Evolutionary conservation across 106 monocot species (phyloP).

Genomic region (Alisma plantagoaquatica): DNA sequence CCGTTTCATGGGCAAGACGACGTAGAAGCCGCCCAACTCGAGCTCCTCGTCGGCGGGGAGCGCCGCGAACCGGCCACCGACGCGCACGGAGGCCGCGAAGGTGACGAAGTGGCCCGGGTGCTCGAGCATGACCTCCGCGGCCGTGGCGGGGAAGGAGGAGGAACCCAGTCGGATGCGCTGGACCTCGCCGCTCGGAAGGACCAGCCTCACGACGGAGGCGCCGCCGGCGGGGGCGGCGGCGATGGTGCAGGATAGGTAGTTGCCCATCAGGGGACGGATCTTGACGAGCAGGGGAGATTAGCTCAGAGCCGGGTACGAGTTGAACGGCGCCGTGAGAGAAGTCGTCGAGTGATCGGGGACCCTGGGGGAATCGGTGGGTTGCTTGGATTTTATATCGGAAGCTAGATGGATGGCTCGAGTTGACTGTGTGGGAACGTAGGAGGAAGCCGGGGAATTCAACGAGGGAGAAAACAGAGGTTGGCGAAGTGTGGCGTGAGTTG

Average conservation of each 20-base stretch:
- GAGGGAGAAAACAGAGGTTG: too few relatives aligned
- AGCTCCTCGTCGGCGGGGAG: constrained; percentile 1
- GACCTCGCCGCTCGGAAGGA: background rate
- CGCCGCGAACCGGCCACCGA: background rate
- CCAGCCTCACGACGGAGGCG: background rate
- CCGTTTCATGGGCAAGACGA: background rate
- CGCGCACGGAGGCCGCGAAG: background rate
- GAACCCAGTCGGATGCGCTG: too few relatives aligned
- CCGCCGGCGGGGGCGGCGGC: background rate
- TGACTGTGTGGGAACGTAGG: too few relatives aligned
- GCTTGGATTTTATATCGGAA: too few relatives aligned
- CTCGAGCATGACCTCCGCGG: constrained; percentile 1
- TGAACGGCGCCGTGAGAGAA: too few relatives aligned
- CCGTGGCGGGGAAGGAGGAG: background rate
- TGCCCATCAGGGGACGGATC: constrained; percentile 1
- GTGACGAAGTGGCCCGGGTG: background rate
- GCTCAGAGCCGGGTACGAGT: too few relatives aligned
- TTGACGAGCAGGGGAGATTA: too few relatives aligned
- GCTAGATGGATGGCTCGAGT: too few relatives aligned
- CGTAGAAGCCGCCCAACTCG: background rate
- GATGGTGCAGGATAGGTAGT: background rate
- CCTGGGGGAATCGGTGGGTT: too few relatives aligned
- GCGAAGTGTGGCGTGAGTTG: too few relatives aligned
- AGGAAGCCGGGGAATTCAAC: too few relatives aligned
- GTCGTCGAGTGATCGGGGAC: too few relatives aligned